Conservation (phyloP, 2,329 filamentous ascomycete genomes). For the Monilinia laxa region DNA sequence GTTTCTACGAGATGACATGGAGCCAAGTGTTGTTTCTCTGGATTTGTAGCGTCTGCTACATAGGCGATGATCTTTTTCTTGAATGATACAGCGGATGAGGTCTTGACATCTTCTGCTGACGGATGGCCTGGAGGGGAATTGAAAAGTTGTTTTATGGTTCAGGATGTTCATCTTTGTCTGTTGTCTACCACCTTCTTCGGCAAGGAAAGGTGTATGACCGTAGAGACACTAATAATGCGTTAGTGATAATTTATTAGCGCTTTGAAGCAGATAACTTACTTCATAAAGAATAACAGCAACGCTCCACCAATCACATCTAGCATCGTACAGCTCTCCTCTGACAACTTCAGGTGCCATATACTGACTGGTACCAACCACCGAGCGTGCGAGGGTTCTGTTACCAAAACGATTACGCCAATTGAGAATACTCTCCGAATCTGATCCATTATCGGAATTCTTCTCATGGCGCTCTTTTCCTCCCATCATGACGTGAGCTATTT, state of each 20-base stretch:
- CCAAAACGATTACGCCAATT: conserved; percentile 69
- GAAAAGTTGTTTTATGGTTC: conserved; percentile 66
- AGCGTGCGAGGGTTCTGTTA: conserved; percentile 72
- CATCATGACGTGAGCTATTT: conserved; percentile 44
- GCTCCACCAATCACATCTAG: conserved; percentile 95
- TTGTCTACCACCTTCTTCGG: conserved; percentile 69
- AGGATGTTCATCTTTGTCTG: conserved; percentile 85
- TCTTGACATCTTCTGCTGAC: conserved; percentile 74
- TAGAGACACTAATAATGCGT: conserved; percentile 67
- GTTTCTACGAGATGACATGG: conserved; percentile 26
- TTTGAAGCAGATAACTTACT: conserved; percentile 41
- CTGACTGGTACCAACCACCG: conserved; percentile 91
- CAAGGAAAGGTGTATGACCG: conserved; percentile 85
- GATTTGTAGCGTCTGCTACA: conserved; percentile 72
- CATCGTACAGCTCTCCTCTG: conserved; percentile 78
- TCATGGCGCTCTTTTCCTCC: conserved; percentile 44
- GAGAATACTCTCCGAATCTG: conserved; percentile 53
- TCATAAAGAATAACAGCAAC: conserved; percentile 92
- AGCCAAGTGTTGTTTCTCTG: conserved; percentile 52
- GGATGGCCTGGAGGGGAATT: conserved; percentile 65
- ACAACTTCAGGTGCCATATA: conserved; percentile 98
- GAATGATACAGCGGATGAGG: conserved; percentile 69
- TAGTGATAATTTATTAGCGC: neutral
- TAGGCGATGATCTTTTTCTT: conserved; percentile 72
- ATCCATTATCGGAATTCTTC: conserved; percentile 37